These are phyloP conservation scores for Marasmius fiardii DNA, from an alignment of 1,284 basidiomycete genomes.

Conservation along the genomic window DNA sequence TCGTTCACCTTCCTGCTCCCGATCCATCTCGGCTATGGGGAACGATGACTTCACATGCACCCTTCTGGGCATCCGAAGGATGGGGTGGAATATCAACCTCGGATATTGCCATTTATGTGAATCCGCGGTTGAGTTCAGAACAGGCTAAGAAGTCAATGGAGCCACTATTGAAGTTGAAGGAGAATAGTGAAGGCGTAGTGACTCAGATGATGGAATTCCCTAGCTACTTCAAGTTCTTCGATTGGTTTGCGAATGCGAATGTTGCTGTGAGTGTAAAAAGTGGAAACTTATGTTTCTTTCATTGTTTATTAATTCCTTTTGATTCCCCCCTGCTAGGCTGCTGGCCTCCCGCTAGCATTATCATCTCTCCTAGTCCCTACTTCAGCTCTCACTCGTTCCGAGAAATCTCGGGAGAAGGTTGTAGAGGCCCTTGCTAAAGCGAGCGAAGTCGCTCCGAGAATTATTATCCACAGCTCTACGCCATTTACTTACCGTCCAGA, in stretches of 20 bases:
- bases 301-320: too few relatives aligned
- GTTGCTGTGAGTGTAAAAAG: conserved; percentile 21
- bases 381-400: conserved; percentile 29
- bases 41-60: conserved; percentile 24
- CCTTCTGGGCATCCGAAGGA: conserved; percentile 30
- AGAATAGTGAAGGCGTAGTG: conserved; percentile 22
- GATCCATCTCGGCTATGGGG: conserved; percentile 16
- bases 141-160: conserved; percentile 36
- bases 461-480: conserved; percentile 21
- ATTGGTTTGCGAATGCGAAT: conserved; percentile 28
- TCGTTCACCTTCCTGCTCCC: conserved; percentile 15
- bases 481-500: conserved; percentile 21
- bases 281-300: too few relatives aligned
- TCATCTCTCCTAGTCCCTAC: conserved; percentile 41
- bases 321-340: conserved; percentile 22
- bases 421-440: conserved; percentile 34
- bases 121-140: conserved; percentile 20
- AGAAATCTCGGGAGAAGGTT: conserved; percentile 23
- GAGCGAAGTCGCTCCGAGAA: conserved; percentile 13
- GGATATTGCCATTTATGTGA: conserved; percentile 13
- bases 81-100: conserved; percentile 29
- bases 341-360: conserved; percentile 35
- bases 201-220: conserved; percentile 30
- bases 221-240: conserved; percentile 37
- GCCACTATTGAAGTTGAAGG: conserved; percentile 26